Conservation (phyloP, 306 rosid genomes). For the Vicia faba region DNA sequence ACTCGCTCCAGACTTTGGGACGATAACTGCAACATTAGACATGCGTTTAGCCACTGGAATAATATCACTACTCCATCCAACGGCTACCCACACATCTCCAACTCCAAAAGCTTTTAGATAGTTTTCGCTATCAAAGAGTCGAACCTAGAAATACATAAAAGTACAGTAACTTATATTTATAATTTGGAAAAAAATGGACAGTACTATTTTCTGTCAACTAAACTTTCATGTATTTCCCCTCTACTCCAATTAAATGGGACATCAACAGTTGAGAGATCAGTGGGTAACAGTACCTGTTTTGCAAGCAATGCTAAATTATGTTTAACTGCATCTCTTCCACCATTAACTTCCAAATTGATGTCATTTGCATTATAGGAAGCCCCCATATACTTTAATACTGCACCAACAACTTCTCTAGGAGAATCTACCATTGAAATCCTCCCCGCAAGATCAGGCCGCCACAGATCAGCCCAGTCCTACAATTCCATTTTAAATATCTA, state of each 20-base stretch:
- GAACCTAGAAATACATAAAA: constrained; percentile 60
- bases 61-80: constrained; percentile 94
- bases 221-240: neutral
- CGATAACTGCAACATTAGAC: constrained; percentile 81
- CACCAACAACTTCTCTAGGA: constrained; percentile 91
- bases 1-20: constrained; percentile 90
- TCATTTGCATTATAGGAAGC: constrained; percentile 74
- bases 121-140: constrained; percentile 69
- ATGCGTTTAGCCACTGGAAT: constrained; percentile 83
- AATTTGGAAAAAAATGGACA: constrained; percentile 25
- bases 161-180: neutral
- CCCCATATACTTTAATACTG: constrained; percentile 94
- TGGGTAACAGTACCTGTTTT: constrained; percentile 67
- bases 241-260: constrained; percentile 12
- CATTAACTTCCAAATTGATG: constrained; percentile 58
- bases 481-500: constrained; percentile 31
- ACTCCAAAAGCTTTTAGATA: constrained; percentile 89
- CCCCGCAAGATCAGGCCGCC: constrained; percentile 93
- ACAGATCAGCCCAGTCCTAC: constrained; percentile 96
- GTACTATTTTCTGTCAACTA: constrained; percentile 6
- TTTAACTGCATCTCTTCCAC: constrained; percentile 73
- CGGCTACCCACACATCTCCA: constrained; percentile 95
- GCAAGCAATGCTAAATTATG: constrained; percentile 63
- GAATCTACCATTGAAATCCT: constrained; percentile 89
- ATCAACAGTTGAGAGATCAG: constrained; percentile 8